Evolutionary conservation across 2,329 filamentous ascomycete species (phyloP), one percentile per base, ranked within the genome.

Genomic region (Seiridium unicorne): DNA sequence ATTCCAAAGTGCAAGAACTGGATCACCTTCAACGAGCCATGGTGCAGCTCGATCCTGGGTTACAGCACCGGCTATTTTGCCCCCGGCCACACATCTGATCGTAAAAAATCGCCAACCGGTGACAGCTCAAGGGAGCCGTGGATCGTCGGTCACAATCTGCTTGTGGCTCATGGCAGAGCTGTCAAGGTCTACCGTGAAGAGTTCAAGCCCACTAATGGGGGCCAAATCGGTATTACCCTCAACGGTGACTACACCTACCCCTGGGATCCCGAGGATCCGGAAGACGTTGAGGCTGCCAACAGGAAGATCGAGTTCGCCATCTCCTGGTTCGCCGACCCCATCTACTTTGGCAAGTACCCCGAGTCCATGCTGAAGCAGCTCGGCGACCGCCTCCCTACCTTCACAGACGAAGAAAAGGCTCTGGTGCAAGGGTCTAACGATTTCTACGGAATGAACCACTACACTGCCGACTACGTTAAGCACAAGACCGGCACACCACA

Each of bases 401-500:
- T 91, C 74, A 92, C 89, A 0, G 75, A 82, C 0, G 89, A 91
- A 65, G 91, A 96, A 71, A 74, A 80, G 32, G 85, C 84, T 2
- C 80, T 95, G n/a, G 87, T 96, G 51, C 82, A 89, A 69, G 91
- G 90, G n/a, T 92, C 89, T 72, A 95, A 95, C 74, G 92, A 96
- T 79, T 96, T 96, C 77, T 96, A 96, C 75, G 92, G 91, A 74
- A 94, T 94, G 91, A 96, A 96, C 81, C 90, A 93, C 81, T 96
- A 96, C 81, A 93, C 91, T 55, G 89, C 91, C 70, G 91, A 95
- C 81, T 96, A 91, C 77, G 88, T 96, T 77, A 88, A 87, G 73
- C 88, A 93, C 77, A 85, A 86, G 70, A 81, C 84, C 6, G 83
- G 82, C 5, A 77, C 82, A 53, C 77, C 90, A 0, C 81, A 84